phyloP scores from a whole-genome alignment of 441 rosid genomes.

The Euphorbia schlechtendalii region DNA sequence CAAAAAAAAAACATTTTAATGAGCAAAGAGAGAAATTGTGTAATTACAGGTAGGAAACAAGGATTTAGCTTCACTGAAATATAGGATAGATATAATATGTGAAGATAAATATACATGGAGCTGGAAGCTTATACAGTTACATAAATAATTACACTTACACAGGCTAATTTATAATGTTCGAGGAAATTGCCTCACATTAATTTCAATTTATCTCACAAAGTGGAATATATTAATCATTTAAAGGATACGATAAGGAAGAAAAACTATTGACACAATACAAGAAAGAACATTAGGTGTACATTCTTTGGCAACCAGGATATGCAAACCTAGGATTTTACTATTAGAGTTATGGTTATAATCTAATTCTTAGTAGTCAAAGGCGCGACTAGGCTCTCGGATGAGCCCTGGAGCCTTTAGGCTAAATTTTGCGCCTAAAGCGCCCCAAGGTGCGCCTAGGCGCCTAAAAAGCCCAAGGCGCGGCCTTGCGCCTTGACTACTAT shows the following conservation, averaged over 20 bases:
- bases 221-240: neutral
- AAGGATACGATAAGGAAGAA: neutral
- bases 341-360: no score
- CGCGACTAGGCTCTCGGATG: no score
- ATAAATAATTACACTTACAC: neutral
- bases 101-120: neutral
- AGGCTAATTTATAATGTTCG: neutral
- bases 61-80: neutral
- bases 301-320: neutral
- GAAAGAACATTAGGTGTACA: neutral
- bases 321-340: neutral
- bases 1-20: conserved; percentile 8
- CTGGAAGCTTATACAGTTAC: neutral
- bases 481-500: no score
- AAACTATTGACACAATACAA: neutral
- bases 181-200: neutral
- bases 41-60: neutral
- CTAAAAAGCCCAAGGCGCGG: no score
- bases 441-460: no score
- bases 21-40: conserved; percentile 1
- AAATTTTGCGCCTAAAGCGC: no score
- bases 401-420: no score
- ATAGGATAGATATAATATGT: neutral
- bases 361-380: no score
- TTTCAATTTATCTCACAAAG: neutral